Evolutionary conservation across 192 early-diverging fungal genomes (phyloP).

Genomic region (Chytriomyces sp.): DNA sequence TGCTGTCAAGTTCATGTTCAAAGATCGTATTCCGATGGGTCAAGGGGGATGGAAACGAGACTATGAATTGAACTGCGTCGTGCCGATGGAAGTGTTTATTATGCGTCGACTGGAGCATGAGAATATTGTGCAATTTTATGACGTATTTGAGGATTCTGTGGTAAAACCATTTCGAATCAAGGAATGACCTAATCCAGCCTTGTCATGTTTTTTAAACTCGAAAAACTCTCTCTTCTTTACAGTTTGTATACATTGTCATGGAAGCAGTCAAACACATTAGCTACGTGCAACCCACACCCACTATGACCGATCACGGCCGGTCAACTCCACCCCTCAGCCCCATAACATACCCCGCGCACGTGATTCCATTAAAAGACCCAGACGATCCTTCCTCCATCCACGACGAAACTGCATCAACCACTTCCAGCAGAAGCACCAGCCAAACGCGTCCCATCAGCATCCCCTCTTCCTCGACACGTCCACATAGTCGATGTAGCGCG

Average conservation of each 20-base stretch:
- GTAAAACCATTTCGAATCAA: not conserved
- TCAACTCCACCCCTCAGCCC: conserved; percentile 8
- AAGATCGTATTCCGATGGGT: conserved; percentile 60
- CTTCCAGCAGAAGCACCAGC: conserved; percentile 2
- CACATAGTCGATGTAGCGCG: not conserved
- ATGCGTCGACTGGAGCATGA: conserved; percentile 56
- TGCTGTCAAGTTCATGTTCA: conserved; percentile 68
- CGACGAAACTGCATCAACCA: not conserved
- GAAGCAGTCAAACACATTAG: conserved; percentile 34
- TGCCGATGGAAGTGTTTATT: conserved; percentile 81
- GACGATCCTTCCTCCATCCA: not conserved
- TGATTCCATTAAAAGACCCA: not conserved
- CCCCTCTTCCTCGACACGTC: conserved; percentile 1
- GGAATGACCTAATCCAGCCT: too few relatives aligned
- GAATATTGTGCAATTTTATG: conserved; percentile 60
- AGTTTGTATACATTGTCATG: conserved; percentile 52
- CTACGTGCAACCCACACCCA: not conserved
- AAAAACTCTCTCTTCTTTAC: not conserved
- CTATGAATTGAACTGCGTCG: conserved; percentile 55
- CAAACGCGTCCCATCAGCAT: conserved; percentile 21
- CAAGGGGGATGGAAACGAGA: conserved; percentile 74
- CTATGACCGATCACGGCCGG: not conserved
- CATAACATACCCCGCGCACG: not conserved
- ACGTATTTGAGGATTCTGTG: conserved; percentile 74
- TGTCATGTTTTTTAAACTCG: too few relatives aligned